A percentile compares a stretch with the other conserved stretches of the same genome.
Evolutionary conservation across 805 yeast genomes (phyloP).

Genomic region (Candida bentonensis): DNA sequence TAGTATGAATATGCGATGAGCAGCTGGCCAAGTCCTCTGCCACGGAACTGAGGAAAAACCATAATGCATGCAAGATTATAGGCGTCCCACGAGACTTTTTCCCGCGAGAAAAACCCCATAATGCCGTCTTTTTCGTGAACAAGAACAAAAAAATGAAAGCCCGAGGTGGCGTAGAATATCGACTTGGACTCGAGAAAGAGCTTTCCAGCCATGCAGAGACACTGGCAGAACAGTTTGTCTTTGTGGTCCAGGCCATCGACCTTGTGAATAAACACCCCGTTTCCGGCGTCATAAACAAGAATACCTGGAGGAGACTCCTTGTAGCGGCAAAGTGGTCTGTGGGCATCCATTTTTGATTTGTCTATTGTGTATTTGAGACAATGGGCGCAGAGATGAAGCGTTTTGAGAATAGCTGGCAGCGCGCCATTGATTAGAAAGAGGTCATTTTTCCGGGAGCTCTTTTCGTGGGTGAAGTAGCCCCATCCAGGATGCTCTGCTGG

Average conservation of each 20-base stretch:
- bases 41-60: conserved; percentile 85
- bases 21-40: conserved; percentile 60
- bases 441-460: neutral
- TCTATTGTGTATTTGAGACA: conserved; percentile 72
- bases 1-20: conserved; percentile 75
- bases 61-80: conserved; percentile 86
- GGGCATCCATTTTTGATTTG: conserved; percentile 32
- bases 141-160: conserved; percentile 61
- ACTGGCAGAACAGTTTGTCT: conserved; percentile 53
- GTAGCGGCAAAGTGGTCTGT: conserved; percentile 22
- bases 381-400: conserved; percentile 55
- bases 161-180: conserved; percentile 63
- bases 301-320: conserved; percentile 41
- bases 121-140: conserved; percentile 27
- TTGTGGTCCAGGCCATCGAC: conserved; percentile 49
- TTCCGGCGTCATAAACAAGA: conserved; percentile 48
- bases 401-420: neutral
- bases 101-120: conserved; percentile 90
- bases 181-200: conserved; percentile 83
- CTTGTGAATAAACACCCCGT: conserved; percentile 38
- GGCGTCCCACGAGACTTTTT: conserved; percentile 56
- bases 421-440: neutral
- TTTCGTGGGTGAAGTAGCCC: neutral
- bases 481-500: neutral
- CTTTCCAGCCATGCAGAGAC: conserved; percentile 72